Evolutionary conservation across 768 basidiomycete species (phyloP).

Genomic region (Xerocomellus chrysenteron): DNA sequence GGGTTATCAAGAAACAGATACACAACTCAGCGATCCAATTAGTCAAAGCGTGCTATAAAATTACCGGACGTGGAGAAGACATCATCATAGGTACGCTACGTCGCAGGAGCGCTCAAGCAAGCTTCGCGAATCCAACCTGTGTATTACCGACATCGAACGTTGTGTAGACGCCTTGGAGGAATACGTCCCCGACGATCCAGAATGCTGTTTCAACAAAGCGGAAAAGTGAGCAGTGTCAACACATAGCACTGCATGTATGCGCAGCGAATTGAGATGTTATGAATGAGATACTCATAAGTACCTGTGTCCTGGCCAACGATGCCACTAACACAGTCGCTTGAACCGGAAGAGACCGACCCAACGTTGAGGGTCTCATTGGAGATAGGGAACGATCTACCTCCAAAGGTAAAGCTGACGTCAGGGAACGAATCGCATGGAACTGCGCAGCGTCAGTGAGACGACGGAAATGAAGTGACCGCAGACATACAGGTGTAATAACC

Average conservation of each 20-base stretch:
- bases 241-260: not conserved
- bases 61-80: not conserved
- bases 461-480: conserved; percentile 8
- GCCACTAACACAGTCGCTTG: conserved; percentile 32
- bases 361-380: conserved; percentile 36
- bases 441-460: not conserved
- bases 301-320: conserved; percentile 15
- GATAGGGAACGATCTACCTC: conserved; percentile 35
- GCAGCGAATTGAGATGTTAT: no score
- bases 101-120: not conserved
- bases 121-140: conserved; percentile 36
- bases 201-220: conserved; percentile 1
- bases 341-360: conserved; percentile 27
- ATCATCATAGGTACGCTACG: no score
- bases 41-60: not conserved
- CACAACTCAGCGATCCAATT: no score
- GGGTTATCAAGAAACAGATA: no score
- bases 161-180: conserved; percentile 44
- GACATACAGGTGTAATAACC: conserved; percentile 36
- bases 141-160: conserved; percentile 37
- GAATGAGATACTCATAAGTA: not conserved
- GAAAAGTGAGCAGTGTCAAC: conserved; percentile 12
- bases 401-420: conserved; percentile 36
- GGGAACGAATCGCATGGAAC: conserved; percentile 33
- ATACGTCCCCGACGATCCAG: conserved; percentile 26